Evolutionary conservation across 2,329 filamentous ascomycete species (phyloP).

Genomic region (Sclerotinia trifoliorum): DNA sequence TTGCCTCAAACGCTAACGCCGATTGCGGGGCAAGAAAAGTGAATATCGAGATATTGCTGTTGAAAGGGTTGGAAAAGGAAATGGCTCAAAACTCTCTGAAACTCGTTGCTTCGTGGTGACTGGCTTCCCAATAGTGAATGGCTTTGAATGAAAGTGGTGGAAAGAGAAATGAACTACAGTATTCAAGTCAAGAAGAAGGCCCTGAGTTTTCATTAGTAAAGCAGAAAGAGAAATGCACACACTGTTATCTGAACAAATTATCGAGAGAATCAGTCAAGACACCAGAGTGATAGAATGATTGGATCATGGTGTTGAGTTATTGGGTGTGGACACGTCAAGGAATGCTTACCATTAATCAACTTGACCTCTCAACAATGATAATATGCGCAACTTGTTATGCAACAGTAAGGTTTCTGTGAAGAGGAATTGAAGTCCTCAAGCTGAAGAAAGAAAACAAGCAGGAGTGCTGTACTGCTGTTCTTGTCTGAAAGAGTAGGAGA

Average conservation of each 20-base stretch:
- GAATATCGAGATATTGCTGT: neutral
- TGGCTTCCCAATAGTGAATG: neutral
- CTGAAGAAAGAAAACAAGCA: neutral
- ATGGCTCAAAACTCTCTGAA: neutral
- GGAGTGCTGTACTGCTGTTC: neutral
- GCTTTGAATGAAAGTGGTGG: neutral
- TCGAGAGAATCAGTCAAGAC: neutral
- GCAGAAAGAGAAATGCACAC: neutral
- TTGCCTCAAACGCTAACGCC: neutral
- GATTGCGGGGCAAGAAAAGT: neutral
- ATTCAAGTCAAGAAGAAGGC: neutral
- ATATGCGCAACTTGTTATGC: neutral
- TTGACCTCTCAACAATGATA: neutral
- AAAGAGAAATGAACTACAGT: too few species aligned
- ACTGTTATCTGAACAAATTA: neutral
- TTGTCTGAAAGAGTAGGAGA: constrained; percentile 1
- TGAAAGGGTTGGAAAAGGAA: neutral
- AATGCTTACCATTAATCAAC: neutral
- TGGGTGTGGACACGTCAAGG: neutral
- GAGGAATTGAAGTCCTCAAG: neutral
- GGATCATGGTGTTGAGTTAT: neutral
- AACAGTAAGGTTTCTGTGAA: neutral
- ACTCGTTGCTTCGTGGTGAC: too few species aligned
- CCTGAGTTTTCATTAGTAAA: neutral
- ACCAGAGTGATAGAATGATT: neutral